Base-by-base conservation (phyloP, 2,329 filamentous ascomycete genomes). In the Zelopaecilomyces penicillatus region DNA sequence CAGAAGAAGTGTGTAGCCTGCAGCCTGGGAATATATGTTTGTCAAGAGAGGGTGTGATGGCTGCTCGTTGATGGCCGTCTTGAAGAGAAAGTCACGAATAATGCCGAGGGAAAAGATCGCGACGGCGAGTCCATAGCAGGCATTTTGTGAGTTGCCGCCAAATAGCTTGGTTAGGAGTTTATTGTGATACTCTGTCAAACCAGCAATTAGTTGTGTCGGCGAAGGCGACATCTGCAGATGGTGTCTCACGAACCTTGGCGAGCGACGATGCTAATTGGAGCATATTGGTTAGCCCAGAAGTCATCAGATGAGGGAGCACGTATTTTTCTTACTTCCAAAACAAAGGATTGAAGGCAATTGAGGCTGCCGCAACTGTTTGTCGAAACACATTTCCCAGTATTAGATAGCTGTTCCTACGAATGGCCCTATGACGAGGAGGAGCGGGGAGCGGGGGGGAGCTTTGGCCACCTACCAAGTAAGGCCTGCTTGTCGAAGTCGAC, bases 281-380 rank as follows among this genome's bases (percentile, higher is more conserved):
- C 42, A 37, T 27, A 42, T 44, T 38, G 45, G 60, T 73, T 59
- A 72, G 67, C 51, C 45, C 5, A 35, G 32, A 26, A 12, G 11
- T 6, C n/a, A 26, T 11, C 8, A 30, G 4, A 30, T 39, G 34
- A 26, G 34, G 38, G 5, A 31, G 11, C 32, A 39, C 37, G 42
- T 36, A 44, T 37, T n/a, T 38, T 12, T 76, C 87, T 74, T 76
- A 95, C 90, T 98, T 98, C 93, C 93, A 98, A 68, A 96, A 97
- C n/a, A 93, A 83, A 26, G 93, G 93, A 68, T 98, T 98, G 69
- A 98, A 97, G 40, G 83, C 76, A 67, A 98, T 95, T 43, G 86
- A 78, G 45, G 74, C 75, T 39, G 83, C 86, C 54, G 88, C 87
- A 55, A 93, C 90, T 95, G 46, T 40, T 46, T n/a, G 37, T 44